phyloP scores from a whole-genome alignment of 2,329 filamentous ascomycete species.

The Aspergillus pseudoterreus region DNA sequence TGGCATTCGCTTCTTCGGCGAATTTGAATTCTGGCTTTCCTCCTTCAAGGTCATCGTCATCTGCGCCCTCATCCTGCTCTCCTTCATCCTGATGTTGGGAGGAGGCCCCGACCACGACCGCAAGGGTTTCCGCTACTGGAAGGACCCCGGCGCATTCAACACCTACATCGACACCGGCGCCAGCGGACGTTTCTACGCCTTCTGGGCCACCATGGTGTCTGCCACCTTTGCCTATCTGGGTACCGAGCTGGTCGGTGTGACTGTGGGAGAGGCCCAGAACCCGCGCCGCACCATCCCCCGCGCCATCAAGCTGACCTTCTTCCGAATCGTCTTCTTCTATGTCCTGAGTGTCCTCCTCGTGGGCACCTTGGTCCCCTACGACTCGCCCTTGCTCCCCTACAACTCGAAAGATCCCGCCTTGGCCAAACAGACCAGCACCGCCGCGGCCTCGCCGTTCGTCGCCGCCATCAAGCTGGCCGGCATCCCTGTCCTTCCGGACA shows the following conservation, averaged over 20 bases:
- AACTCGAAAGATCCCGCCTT: conserved; percentile 58
- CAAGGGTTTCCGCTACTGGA: conserved; percentile 66
- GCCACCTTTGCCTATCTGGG: conserved; percentile 77
- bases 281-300: conserved; percentile 71
- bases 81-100: conserved; percentile 60
- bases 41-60: conserved; percentile 68
- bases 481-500: conserved; percentile 60
- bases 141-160: conserved; percentile 57
- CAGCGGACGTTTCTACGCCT: conserved; percentile 56
- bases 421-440: conserved; percentile 45
- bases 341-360: conserved; percentile 68
- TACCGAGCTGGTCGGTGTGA: conserved; percentile 73
- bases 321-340: conserved; percentile 79
- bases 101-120: conserved; percentile 62
- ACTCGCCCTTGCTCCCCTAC: conserved; percentile 61
- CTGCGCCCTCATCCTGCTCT: conserved; percentile 62
- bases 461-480: conserved; percentile 65
- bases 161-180: conserved; percentile 43
- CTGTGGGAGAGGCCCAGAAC: conserved; percentile 75
- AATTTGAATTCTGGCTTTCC: conserved; percentile 59
- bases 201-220: conserved; percentile 70
- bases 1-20: conserved; percentile 65
- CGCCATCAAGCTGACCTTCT: conserved; percentile 77
- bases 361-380: conserved; percentile 72
- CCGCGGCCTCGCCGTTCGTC: conserved; percentile 69